phyloP scores from a whole-genome alignment of 176 grass and related monocot species.

The Eleusine coracana region DNA sequence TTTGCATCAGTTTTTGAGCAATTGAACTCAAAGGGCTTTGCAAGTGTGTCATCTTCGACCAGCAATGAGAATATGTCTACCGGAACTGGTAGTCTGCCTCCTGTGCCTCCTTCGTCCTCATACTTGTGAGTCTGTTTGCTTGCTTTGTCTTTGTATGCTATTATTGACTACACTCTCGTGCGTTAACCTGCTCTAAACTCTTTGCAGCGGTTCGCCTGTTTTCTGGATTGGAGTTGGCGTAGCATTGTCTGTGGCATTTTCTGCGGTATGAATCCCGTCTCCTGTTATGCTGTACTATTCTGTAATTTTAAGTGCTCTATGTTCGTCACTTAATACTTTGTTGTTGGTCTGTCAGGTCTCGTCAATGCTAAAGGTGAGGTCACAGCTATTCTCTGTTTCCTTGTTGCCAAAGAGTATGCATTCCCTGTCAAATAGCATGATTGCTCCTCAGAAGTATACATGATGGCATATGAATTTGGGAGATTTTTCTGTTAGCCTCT shows the following conservation, averaged over 20 bases:
- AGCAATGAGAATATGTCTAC: conserved; percentile 54
- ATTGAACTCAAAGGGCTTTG: conserved; percentile 60
- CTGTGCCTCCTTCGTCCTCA: conserved; percentile 48
- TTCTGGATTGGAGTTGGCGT: conserved; percentile 99
- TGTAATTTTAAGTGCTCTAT: conserved; percentile 12
- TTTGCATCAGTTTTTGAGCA: conserved; percentile 45
- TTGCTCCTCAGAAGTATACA: conserved; percentile 7
- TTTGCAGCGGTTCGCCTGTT: conserved; percentile 85
- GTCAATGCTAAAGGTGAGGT: conserved; percentile 86
- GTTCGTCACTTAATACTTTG: conserved; percentile 32
- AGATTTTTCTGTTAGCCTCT: conserved; percentile 11
- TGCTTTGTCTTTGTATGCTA: background rate
- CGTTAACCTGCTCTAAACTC: conserved; percentile 13
- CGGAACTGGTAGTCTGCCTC: conserved; percentile 53
- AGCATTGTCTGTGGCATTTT: conserved; percentile 76
- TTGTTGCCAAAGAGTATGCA: conserved; percentile 41
- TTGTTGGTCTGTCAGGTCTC: conserved; percentile 63
- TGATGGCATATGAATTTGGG: background rate
- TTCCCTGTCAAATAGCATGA: conserved; percentile 6
- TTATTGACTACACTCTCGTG: background rate
- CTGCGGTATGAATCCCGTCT: conserved; percentile 54
- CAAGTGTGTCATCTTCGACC: conserved; percentile 70
- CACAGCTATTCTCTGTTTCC: conserved; percentile 21
- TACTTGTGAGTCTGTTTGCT: conserved; percentile 51
- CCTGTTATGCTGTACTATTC: background rate